These are phyloP conservation scores for Euphorbia peplus DNA, from an alignment of 345 rosid species.

Conservation along the genomic window DNA sequence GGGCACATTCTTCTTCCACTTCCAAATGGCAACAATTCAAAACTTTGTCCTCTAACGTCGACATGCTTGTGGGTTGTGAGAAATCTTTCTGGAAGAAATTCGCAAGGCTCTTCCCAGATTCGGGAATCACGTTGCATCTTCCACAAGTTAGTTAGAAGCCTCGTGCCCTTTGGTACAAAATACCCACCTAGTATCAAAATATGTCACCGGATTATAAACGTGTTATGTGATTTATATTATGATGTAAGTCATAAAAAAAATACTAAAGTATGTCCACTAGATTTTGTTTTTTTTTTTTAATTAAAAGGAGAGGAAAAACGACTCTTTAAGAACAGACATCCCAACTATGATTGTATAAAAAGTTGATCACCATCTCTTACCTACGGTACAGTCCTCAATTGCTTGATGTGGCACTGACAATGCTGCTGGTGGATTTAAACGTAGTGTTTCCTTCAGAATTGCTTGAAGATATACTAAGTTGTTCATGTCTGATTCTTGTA, in stretches of 20 bases:
- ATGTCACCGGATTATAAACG: too few species aligned
- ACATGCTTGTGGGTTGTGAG: slow-evolving; percentile 9
- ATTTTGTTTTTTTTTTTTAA: too few species aligned
- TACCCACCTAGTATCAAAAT: not conserved
- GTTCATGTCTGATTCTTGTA: slow-evolving; percentile 6
- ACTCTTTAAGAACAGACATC: too few species aligned
- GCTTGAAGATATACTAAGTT: slow-evolving; percentile 13
- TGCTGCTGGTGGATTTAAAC: not conserved
- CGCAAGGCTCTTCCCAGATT: not conserved
- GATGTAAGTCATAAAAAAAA: too few species aligned
- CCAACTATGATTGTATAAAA: too few species aligned
- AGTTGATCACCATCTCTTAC: too few species aligned
- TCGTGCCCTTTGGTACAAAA: slow-evolving; percentile 5
- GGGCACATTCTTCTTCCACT: slow-evolving; percentile 23
- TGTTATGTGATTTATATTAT: too few species aligned
- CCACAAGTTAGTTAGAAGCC: not conserved
- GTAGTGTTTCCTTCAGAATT: slow-evolving; percentile 8
- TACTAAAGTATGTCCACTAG: too few species aligned
- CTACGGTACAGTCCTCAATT: slow-evolving; percentile 6
- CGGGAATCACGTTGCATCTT: slow-evolving; percentile 17
- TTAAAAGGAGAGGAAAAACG: too few species aligned
- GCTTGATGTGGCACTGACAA: slow-evolving; percentile 3
- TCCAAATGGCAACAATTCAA: slow-evolving; percentile 14
- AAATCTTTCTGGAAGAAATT: slow-evolving; percentile 18
- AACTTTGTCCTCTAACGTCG: slow-evolving; percentile 10